These are phyloP conservation scores for Alternaria brassicae DNA, from an alignment of 2,329 filamentous ascomycete genomes.

Conservation along the genomic window DNA sequence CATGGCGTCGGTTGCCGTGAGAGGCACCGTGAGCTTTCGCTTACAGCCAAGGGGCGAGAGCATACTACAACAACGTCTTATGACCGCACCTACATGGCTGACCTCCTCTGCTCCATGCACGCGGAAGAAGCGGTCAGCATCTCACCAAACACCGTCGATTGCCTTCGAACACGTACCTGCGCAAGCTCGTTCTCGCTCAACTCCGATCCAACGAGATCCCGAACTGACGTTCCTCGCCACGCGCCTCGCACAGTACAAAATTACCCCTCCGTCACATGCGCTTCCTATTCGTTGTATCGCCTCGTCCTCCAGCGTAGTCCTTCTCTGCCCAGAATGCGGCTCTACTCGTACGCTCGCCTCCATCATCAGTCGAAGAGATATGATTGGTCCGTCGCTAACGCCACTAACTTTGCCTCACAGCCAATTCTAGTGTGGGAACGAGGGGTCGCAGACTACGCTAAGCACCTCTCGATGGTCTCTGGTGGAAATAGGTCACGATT, in stretches of 20 bases:
- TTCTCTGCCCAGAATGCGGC: not conserved
- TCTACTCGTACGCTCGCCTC: not conserved
- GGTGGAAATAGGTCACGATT: not conserved
- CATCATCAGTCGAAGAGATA: not conserved
- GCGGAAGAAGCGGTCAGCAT: not conserved
- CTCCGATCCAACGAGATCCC: not conserved
- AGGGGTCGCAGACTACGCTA: constrained; percentile 1
- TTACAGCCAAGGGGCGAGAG: not conserved
- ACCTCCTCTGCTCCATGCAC: not conserved
- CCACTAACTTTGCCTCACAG: constrained; percentile 14
- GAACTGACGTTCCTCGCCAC: not conserved
- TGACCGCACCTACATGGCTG: not conserved
- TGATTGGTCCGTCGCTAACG: constrained; percentile 4
- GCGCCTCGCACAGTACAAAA: not conserved
- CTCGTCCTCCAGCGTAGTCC: not conserved
- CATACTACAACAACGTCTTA: not conserved
- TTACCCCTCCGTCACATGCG: not conserved
- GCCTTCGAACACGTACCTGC: not conserved
- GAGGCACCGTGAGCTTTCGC: not conserved
- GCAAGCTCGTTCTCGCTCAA: not conserved
- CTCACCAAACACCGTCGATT: not conserved
- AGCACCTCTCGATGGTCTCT: not conserved
- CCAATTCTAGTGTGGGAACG: constrained; percentile 7
- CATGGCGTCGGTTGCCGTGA: too few species aligned
- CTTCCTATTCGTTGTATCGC: not conserved